A percentile compares a stretch with the other conserved stretches of the same genome.
These are phyloP conservation scores for Suillus decipiens DNA, from an alignment of 768 basidiomycete species.

Conservation along the genomic window DNA sequence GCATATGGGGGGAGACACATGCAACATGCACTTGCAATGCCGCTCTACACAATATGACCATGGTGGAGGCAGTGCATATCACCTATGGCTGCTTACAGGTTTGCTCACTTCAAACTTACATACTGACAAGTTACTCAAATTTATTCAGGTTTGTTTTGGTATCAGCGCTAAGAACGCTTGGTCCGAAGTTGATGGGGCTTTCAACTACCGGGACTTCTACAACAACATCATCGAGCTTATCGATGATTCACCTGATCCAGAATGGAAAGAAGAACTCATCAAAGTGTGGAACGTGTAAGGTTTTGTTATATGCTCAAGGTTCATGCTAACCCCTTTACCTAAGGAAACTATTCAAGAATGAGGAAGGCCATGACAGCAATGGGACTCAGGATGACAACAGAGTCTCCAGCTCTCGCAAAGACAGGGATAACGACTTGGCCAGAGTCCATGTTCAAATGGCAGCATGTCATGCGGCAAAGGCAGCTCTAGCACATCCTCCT, in stretches of 20 bases:
- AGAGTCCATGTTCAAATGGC: not conserved
- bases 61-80: slow-evolving; percentile 12
- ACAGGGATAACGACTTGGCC: not conserved
- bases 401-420: not conserved
- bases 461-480: not conserved
- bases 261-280: not conserved
- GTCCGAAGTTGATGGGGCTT: slow-evolving; percentile 7
- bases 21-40: slow-evolving; percentile 11
- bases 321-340: not conserved
- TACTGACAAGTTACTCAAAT: not conserved
- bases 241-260: slow-evolving; percentile 5
- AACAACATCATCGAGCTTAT: slow-evolving; percentile 6
- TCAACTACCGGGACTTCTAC: slow-evolving; percentile 9
- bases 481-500: not conserved
- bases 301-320: not conserved
- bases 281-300: slow-evolving; percentile 10
- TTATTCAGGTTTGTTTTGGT: slow-evolving; percentile 3
- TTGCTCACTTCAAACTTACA: not conserved
- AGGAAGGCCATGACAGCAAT: not conserved
- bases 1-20: not conserved
- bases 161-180: slow-evolving; percentile 4
- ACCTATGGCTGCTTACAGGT: slow-evolving; percentile 17
- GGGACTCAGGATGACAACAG: not conserved
- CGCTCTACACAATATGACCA: slow-evolving; percentile 15
- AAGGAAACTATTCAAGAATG: slow-evolving; percentile 2